Percentiles rank a stretch among this genome's conserved stretches.
These are phyloP conservation scores for Phaseolus coccineus DNA, from an alignment of 331 rosid species.

Conservation along the genomic window DNA sequence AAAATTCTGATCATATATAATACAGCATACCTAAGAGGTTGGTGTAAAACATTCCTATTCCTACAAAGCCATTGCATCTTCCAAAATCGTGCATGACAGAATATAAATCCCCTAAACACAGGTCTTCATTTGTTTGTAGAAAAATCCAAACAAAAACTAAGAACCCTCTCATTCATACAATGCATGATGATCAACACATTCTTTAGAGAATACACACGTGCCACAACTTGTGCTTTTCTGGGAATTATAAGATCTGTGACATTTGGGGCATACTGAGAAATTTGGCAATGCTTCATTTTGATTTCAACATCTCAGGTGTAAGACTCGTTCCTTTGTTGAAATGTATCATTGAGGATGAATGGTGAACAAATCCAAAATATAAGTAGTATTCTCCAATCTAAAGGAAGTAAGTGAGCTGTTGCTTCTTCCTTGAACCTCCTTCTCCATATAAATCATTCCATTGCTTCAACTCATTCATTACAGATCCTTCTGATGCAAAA, in stretches of 20 bases:
- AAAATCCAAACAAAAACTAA: constrained; percentile 36
- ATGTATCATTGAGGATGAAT: constrained; percentile 32
- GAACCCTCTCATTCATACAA: constrained; percentile 50
- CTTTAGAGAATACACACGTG: background rate
- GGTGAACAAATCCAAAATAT: constrained; percentile 41
- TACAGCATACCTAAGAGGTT: constrained; percentile 49
- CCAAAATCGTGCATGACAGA: constrained; percentile 50
- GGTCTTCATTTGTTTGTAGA: constrained; percentile 33
- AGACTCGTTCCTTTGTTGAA: constrained; percentile 41
- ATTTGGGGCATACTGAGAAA: background rate
- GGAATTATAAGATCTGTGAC: constrained; percentile 22
- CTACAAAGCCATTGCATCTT: constrained; percentile 51
- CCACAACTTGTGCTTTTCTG: constrained; percentile 29
- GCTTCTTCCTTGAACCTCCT: constrained; percentile 97
- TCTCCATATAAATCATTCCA: constrained; percentile 95
- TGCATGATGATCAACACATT: constrained; percentile 28
- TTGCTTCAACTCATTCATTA: constrained; percentile 87
- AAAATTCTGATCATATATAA: constrained; percentile 43
- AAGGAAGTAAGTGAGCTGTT: constrained; percentile 92
- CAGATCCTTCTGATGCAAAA: constrained; percentile 87
- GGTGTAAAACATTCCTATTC: constrained; percentile 42
- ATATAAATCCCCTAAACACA: constrained; percentile 42
- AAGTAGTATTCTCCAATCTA: constrained; percentile 44
- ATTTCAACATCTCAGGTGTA: constrained; percentile 37
- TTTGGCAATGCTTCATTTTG: constrained; percentile 17